phyloP scores from a whole-genome alignment of 1,284 basidiomycete species.

The Bjerkandera adusta region DNA sequence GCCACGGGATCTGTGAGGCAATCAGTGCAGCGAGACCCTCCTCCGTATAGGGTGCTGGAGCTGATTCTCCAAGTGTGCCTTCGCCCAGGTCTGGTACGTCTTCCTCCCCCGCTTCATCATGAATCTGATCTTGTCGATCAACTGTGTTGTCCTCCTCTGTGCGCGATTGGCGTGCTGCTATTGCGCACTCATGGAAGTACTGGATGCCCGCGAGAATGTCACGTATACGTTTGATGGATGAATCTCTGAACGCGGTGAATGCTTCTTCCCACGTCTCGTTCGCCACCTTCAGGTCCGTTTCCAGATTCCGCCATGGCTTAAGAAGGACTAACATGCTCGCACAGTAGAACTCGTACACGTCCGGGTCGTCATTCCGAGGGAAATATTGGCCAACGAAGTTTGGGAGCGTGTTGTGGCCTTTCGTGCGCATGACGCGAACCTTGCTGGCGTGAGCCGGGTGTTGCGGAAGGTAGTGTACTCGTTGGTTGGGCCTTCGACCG shows the following conservation, averaged over 20 bases:
- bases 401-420: conserved; percentile 33
- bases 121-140: background rate
- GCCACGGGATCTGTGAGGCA: conserved; percentile 5
- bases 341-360: conserved; percentile 29
- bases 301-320: conserved; percentile 36
- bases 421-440: conserved; percentile 22
- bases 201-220: conserved; percentile 31
- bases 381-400: conserved; percentile 33
- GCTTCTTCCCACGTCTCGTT: conserved; percentile 23
- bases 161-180: background rate
- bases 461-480: conserved; percentile 11
- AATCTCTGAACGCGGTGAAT: conserved; percentile 5
- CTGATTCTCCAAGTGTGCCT: background rate
- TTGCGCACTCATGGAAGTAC: conserved; percentile 33
- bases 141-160: background rate
- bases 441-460: conserved; percentile 17
- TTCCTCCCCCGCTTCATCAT: conserved; percentile 3
- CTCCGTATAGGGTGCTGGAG: conserved; percentile 2
- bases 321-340: conserved; percentile 37
- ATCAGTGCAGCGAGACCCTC: conserved; percentile 11
- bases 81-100: conserved; percentile 9
- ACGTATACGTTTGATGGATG: background rate
- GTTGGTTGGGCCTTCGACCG: conserved; percentile 12
- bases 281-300: conserved; percentile 25
- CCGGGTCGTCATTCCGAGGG: conserved; percentile 26